Conservation (phyloP, 305 asterid species). For the Stenogyne calaminthoides region DNA sequence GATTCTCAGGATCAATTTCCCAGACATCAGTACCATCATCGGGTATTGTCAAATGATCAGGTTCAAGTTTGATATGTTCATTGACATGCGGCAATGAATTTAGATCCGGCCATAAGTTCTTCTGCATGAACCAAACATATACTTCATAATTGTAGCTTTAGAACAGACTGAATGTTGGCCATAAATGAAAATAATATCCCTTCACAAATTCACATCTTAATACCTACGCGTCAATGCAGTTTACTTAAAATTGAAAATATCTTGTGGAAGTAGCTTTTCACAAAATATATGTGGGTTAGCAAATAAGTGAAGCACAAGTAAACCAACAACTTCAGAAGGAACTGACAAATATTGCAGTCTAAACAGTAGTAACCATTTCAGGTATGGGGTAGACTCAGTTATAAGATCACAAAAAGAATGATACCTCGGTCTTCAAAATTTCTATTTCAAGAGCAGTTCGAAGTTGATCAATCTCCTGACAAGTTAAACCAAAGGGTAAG, state of each 20-base stretch:
- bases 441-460: constrained; percentile 49
- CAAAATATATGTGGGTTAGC: background rate
- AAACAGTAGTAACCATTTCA: background rate
- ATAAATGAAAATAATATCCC: background rate
- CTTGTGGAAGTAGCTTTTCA: background rate
- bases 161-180: constrained; percentile 15
- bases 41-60: constrained; percentile 74
- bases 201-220: background rate
- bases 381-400: constrained; percentile 17
- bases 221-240: too few species aligned
- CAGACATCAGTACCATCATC: constrained; percentile 94
- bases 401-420: constrained; percentile 24
- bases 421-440: constrained; percentile 59
- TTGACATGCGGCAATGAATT: constrained; percentile 38
- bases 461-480: constrained; percentile 62
- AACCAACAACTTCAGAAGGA: background rate
- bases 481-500: background rate
- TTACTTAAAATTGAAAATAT: too few species aligned
- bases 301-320: background rate
- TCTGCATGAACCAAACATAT: constrained; percentile 38
- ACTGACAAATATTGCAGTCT: background rate
- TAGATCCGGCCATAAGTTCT: constrained; percentile 44
- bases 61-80: constrained; percentile 45
- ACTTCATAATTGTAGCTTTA: constrained; percentile 7
- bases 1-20: constrained; percentile 80